Evolutionary conservation across 2,329 filamentous ascomycete species (phyloP).

Genomic region (Aspergillus thermomutatus): DNA sequence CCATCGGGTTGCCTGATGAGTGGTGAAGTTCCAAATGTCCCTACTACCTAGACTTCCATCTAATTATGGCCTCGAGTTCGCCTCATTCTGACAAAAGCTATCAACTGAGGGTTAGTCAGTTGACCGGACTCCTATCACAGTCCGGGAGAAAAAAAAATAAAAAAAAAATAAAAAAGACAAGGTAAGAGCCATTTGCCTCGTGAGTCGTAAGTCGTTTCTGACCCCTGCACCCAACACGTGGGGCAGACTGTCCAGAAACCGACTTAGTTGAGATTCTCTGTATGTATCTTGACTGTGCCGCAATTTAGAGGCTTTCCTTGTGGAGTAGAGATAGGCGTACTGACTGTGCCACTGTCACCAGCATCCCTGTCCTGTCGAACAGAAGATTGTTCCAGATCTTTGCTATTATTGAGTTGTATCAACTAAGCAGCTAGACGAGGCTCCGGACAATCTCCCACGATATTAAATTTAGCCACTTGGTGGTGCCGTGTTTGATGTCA

Average conservation of each 20-base stretch:
- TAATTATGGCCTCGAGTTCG: not conserved
- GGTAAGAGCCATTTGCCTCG: not conserved
- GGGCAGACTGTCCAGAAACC: conserved; percentile 5
- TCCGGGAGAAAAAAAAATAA: no score
- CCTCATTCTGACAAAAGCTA: not conserved
- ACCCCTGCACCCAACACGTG: conserved; percentile 12
- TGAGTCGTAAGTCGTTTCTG: not conserved
- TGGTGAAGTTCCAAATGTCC: not conserved
- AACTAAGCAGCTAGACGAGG: not conserved
- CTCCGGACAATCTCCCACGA: not conserved
- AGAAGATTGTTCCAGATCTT: not conserved
- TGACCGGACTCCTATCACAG: no score
- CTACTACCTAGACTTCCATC: not conserved
- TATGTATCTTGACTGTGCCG: not conserved
- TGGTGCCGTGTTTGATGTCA: no score
- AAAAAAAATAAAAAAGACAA: no score
- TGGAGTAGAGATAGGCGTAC: not conserved
- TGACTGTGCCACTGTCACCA: not conserved
- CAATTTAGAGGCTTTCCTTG: not conserved
- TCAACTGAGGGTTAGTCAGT: not conserved
- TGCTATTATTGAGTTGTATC: not conserved
- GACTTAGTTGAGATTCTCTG: not conserved
- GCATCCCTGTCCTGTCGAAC: not conserved
- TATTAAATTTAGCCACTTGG: not conserved
- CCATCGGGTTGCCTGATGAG: not conserved